Conservation (phyloP, 78 protist genomes). For the Cavenderia fasciculata region DNA sequence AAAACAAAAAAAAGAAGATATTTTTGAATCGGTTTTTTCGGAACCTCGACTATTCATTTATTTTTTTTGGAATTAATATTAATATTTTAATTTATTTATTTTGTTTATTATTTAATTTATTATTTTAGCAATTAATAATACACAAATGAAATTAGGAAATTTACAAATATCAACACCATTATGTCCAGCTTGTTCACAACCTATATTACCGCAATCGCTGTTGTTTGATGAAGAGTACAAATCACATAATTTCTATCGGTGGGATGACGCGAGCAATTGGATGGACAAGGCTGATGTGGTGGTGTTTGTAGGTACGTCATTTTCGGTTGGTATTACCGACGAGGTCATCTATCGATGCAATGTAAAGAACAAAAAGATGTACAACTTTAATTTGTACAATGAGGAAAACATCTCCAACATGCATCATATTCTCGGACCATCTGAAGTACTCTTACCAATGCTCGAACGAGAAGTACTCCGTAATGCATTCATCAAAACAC, state of each 20-base stretch:
- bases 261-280: slow-evolving; percentile 65
- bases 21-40: no score
- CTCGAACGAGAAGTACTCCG: slow-evolving; percentile 21
- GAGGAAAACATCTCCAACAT: slow-evolving; percentile 25
- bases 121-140: slow-evolving; percentile 36
- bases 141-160: slow-evolving; percentile 44
- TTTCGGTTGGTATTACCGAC: slow-evolving; percentile 71
- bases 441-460: slow-evolving; percentile 40
- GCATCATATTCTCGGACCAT: slow-evolving; percentile 18
- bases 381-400: slow-evolving; percentile 53
- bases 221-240: slow-evolving; percentile 73
- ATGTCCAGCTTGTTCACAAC: slow-evolving; percentile 38
- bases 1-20: no score
- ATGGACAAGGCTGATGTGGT: slow-evolving; percentile 27
- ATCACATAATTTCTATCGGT: slow-evolving; percentile 57
- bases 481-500: slow-evolving; percentile 17
- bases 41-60: neutral
- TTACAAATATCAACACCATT: slow-evolving; percentile 56
- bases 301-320: slow-evolving; percentile 33
- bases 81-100: neutral
- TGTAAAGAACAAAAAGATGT: slow-evolving; percentile 25
- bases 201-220: slow-evolving; percentile 71
- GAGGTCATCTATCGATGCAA: slow-evolving; percentile 27
- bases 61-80: neutral
- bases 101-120: neutral